These are phyloP conservation scores for Phytophthora quininea DNA, from an alignment of 352 stramenopile species.

Conservation along the genomic window DNA sequence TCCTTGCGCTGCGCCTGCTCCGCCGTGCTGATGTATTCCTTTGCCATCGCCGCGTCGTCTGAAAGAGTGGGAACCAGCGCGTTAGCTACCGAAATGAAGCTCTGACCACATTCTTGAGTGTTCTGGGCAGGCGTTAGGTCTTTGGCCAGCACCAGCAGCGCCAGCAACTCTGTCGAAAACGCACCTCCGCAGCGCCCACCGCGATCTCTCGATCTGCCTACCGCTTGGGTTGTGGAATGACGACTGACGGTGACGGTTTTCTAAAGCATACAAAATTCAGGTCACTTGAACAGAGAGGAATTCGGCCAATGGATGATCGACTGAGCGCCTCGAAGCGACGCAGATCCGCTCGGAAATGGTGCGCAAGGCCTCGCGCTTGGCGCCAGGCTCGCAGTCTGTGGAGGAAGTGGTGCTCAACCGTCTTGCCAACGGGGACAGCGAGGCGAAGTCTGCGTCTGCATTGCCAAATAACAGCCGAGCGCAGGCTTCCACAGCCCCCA, in stretches of 20 bases:
- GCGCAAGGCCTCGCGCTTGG: constrained; percentile 57
- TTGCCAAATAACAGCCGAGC: constrained; percentile 6
- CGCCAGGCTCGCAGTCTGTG: constrained; percentile 60
- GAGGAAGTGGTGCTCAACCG: constrained; percentile 74
- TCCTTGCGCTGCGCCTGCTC: constrained; percentile 53
- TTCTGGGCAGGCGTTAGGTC: not conserved
- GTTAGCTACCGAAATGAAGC: not conserved
- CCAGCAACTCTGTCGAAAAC: not conserved
- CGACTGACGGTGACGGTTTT: not conserved
- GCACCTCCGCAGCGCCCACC: not conserved
- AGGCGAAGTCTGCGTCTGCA: constrained; percentile 6
- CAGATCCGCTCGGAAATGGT: constrained; percentile 43
- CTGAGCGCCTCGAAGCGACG: constrained; percentile 17
- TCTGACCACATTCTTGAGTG: not conserved
- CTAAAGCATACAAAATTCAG: not conserved
- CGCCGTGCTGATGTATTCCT: constrained; percentile 44
- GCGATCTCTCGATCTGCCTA: not conserved
- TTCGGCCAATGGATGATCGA: no score
- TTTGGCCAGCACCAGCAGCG: not conserved
- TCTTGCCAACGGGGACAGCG: constrained; percentile 32
- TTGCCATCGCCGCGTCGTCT: constrained; percentile 30
- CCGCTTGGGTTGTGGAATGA: not conserved
- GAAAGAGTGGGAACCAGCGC: not conserved
- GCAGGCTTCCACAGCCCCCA: constrained; percentile 10
- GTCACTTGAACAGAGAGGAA: not conserved